phyloP scores from a whole-genome alignment of 2,329 filamentous ascomycete species.

The Claviceps sp. region DNA sequence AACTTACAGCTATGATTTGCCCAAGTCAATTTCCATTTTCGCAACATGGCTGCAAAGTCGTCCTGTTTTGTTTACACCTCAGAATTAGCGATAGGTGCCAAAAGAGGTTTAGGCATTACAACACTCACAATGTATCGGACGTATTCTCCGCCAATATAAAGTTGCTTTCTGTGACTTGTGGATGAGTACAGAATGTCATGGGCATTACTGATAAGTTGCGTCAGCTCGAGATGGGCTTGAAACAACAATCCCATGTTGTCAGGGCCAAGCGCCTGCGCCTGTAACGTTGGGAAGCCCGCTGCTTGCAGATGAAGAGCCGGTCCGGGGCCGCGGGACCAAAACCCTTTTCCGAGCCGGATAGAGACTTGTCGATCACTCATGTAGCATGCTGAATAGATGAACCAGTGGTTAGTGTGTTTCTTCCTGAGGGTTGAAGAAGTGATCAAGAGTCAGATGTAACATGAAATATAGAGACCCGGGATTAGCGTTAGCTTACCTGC shows the following conservation, averaged over 20 bases:
- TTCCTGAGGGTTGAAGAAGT: no score
- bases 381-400: slow-evolving; percentile 35
- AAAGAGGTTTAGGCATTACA: neutral
- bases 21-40: slow-evolving; percentile 60
- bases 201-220: slow-evolving; percentile 59
- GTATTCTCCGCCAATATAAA: slow-evolving; percentile 58
- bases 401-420: neutral
- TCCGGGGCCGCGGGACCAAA: slow-evolving; percentile 60
- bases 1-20: slow-evolving; percentile 46
- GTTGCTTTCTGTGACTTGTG: slow-evolving; percentile 53
- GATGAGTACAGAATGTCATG: slow-evolving; percentile 63
- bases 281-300: slow-evolving; percentile 54
- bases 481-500: slow-evolving; percentile 27
- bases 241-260: slow-evolving; percentile 58
- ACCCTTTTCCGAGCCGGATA: slow-evolving; percentile 56
- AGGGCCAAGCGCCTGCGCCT: slow-evolving; percentile 41
- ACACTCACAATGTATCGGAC: slow-evolving; percentile 49
- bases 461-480: no score
- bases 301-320: slow-evolving; percentile 50
- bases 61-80: slow-evolving; percentile 24
- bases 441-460: no score
- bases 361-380: slow-evolving; percentile 56
- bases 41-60: slow-evolving; percentile 55
- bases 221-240: slow-evolving; percentile 57
- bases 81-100: neutral